phyloP scores from a whole-genome alignment of 225 moss, liverwort and hornwort genomes.

The Physcomitrium patens region DNA sequence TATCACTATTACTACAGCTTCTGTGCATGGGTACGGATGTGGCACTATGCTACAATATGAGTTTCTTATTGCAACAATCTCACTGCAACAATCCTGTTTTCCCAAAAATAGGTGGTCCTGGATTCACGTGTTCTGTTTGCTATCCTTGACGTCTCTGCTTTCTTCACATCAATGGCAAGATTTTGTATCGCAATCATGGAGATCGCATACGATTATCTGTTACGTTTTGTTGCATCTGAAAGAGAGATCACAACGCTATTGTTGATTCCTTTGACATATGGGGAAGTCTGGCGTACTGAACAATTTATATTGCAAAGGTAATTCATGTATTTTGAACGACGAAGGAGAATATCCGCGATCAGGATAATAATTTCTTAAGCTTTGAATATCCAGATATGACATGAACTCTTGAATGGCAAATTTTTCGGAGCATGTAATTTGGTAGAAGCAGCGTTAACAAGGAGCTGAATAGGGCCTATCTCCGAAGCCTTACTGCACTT shows the following conservation, averaged over 20 bases:
- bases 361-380: no score
- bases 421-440: no score
- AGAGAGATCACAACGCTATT: neutral
- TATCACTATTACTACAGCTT: slow-evolving; percentile 14
- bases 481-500: no score
- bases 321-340: no score
- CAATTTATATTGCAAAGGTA: neutral
- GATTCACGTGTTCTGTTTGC: neutral
- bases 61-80: neutral
- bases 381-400: no score
- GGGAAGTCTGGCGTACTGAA: neutral
- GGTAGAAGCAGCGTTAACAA: no score
- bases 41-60: neutral
- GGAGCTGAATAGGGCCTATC: no score
- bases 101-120: neutral
- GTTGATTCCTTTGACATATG: neutral
- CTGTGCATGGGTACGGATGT: neutral
- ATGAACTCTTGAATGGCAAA: no score
- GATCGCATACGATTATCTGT: no score
- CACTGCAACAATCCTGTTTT: no score
- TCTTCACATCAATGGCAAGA: slow-evolving; percentile 1
- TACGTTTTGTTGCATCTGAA: neutral
- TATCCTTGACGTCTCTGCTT: neutral
- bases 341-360: no score
- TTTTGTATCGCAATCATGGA: neutral